Evolutionary conservation across 257 asterid species (phyloP).

Genomic region (Solanum lignicaule): DNA sequence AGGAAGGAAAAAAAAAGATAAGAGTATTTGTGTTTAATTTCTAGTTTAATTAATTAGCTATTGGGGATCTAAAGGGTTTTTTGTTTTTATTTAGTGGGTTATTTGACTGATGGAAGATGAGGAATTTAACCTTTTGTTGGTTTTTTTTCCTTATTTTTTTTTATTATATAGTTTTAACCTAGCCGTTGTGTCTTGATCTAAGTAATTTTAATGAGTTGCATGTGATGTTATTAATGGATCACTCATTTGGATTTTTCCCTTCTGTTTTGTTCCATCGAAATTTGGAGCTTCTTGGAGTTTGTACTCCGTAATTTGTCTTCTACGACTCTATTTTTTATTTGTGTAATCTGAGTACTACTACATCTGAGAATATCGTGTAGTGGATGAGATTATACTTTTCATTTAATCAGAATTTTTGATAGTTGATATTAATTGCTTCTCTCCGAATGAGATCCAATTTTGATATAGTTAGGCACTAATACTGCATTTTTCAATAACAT

Average conservation of each 20-base stretch:
- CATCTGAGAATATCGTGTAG: fast-evolving
- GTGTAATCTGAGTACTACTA: background rate
- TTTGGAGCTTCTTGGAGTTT: background rate
- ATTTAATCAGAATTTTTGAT: fast-evolving
- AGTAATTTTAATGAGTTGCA: background rate
- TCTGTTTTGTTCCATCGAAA: slow-evolving; percentile 1
- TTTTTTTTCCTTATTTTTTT: background rate
- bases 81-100: background rate
- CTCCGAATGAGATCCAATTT: fast-evolving
- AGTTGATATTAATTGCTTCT: fast-evolving
- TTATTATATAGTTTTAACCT: background rate
- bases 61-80: slow-evolving; percentile 7
- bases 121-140: slow-evolving; percentile 2
- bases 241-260: slow-evolving; percentile 15
- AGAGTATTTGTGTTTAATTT: background rate
- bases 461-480: fast-evolving
- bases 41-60: background rate
- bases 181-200: background rate
- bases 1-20: background rate
- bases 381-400: fast-evolving
- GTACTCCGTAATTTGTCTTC: background rate
- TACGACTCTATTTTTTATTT: background rate
- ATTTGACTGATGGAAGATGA: slow-evolving; percentile 7
- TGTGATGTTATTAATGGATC: slow-evolving; percentile 19
- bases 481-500: fast-evolving